A percentile compares a stretch with the other conserved stretches of the same genome.
phyloP scores from a whole-genome alignment of 805 yeast genomes.

The Jamesozyma spencerorum region DNA sequence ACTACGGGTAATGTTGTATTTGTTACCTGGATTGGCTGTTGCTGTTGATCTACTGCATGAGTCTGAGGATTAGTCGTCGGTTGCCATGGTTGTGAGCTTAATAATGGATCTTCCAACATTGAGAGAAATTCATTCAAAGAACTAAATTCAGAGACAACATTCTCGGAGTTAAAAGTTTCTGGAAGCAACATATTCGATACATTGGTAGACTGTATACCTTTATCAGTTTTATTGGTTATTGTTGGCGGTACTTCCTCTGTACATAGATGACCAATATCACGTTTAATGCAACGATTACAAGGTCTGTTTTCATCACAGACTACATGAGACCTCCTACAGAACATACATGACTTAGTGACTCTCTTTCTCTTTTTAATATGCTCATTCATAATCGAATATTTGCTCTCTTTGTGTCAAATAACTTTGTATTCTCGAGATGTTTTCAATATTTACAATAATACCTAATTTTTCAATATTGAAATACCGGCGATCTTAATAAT shows the following conservation, averaged over 20 bases:
- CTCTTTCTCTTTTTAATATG: conserved; percentile 2
- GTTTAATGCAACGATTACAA: conserved; percentile 69
- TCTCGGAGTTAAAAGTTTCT: conserved; percentile 77
- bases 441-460: too few species aligned
- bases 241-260: conserved; percentile 42
- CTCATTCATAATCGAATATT: background rate
- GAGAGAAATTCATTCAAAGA: conserved; percentile 82
- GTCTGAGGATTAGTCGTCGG: conserved; percentile 52
- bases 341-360: conserved; percentile 58
- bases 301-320: conserved; percentile 72
- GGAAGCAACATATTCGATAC: conserved; percentile 10
- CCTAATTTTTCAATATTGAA: too few species aligned
- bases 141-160: conserved; percentile 86
- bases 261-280: conserved; percentile 84
- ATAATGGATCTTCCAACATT: conserved; percentile 76
- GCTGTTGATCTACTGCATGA: background rate
- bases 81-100: conserved; percentile 5
- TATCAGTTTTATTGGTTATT: background rate
- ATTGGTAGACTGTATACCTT: background rate
- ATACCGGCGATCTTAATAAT: too few species aligned
- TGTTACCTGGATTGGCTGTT: background rate
- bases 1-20: background rate
- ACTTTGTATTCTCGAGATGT: too few species aligned
- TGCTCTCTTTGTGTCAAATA: too few species aligned
- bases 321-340: conserved; percentile 89